Evolutionary conservation across 2,329 filamentous ascomycete species (phyloP), one percentile per base, ranked within the genome.

Genomic region (Colletotrichum tabaci): DNA sequence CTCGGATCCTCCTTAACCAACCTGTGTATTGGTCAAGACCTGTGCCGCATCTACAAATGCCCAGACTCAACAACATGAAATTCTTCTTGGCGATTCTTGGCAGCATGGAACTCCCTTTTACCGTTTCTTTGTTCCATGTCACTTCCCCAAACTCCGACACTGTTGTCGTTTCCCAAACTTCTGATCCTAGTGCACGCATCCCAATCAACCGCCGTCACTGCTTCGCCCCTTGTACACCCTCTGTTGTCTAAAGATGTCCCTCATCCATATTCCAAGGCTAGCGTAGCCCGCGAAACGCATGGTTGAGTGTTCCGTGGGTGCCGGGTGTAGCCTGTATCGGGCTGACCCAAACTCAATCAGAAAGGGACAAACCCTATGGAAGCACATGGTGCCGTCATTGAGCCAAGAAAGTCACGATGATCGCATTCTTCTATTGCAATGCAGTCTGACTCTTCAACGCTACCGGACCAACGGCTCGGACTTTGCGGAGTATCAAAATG

Each of bases 11-110:
- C n/a, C 53, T 26, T 16, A 9, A 35, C 35, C 53, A 40, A 56
- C 35, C 13, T n/a, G 42, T 55, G 26, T 53, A 47, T 56, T 49
- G 52, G 53, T 38, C 61, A 46, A 53, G 26, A 21, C 49, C 53
- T 66, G 47, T 56, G 30, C 26, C 35, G 23, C 49, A 64, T 56
- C 55, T 46, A 56, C 42, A 26, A 56, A 49, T 38, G 21, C 63
- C 61, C 61, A 40, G 35, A 44, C 62, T 70, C 67, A 66, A 61
- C 62, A 50, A 66, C 62, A 61, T 61, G 53, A 55, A 67, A 49
- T 18, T 21, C 6, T 50, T 40, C 67, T 71, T 46, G 49, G 63
- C 63, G 18, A 49, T 15, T 40, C 63, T 71, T 71, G 63, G 67
- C 67, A 13, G 23, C 63, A 57, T 18, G 44, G 15, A 56, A 61